Evolutionary conservation across 306 rosid species (phyloP), one percentile per base, ranked within the genome.

Genomic region (Quercus aquifolioides): DNA sequence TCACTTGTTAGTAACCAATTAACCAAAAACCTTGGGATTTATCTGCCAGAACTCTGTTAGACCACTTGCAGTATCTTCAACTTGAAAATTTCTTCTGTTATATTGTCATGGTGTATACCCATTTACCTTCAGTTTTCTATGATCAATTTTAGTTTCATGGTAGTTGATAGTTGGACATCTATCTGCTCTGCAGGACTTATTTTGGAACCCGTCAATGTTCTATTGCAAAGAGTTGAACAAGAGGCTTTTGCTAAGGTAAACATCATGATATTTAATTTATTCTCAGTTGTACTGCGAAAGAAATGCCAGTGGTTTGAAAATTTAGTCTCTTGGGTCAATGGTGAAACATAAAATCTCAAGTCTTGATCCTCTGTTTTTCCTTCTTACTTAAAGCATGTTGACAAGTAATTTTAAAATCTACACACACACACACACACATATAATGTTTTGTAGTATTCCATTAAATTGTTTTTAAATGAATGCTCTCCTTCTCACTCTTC

Each of bases 211-310:
- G 83, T 95, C 46, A 71, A 82, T 75, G 78, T 81, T 69, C 81
- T 92, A 54, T 74, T 95, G 81, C 89, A 87, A 78, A 92, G 85
- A 86, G 81, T 87, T 84, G 99, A 95, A 84, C 89, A 90, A 82
- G 97, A 92, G 91, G 86, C 92, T 60, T 87, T 95, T 14, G 41
- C 86, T 58, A 95, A 91, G 97, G 99, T 95, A 90, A 80, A 71
- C 56, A 64, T 64, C 81, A 17, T 71, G 41, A 23, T 33, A 77
- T 54, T 68, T 23, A 69, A 28, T 81, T 63, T 68, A 9, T 71
- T 77, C 55, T 71, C 76, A 41, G 57, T 82, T 76, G 17, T 33
- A 15, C 35, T 30, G 59, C 49, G 65, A 64, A 56, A 43, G 70
- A 38, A 72, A 28, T 25, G 51, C 5, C 41, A 18, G 55, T 73